Base-by-base conservation (phyloP, 2,329 filamentous ascomycete genomes). In the Fusarium camptoceras region DNA sequence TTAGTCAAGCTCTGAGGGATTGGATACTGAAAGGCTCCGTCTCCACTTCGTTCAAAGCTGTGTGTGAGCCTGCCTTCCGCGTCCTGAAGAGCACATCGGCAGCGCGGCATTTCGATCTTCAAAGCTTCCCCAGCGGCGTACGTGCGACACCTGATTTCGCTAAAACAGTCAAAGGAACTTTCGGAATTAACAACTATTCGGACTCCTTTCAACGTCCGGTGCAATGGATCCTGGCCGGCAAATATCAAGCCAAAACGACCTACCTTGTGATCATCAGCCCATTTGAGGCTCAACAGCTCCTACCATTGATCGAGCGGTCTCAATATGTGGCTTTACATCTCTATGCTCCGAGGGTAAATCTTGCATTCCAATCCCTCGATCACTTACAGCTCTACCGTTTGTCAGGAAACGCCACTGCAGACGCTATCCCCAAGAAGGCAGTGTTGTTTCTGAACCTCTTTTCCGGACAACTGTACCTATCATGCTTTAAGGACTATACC, bases 381-480 rank as follows among this genome's bases (percentile, higher is more conserved):
- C 27, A 58, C 5, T 10, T 78, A 8, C 41, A 56, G 0, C 59
- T 78, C 0, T 77, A 74, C 53, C 55, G 46, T 0, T n/a, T 77
- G 1, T 67, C 73, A 1, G 28, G 44, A 14, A 42, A 39, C 3
- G 3, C 24, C 4, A 10, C 2, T 4, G 5, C 11, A 0, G 34
- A 56, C 3, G 16, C 12, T 0, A 16, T 50, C 64, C 78, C 6
- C 68, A 78, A 8, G 42, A 57, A 41, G 74, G 79, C 86, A 0
- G 75, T 79, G 0, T 77, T 81, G 1, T 81, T 87, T 59, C 81
- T 93, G 0, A 90, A 91, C 44, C 78, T 93, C 0, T 93, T 94
- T 57, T 82, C 91, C 0, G 91, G 91, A 0, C 89, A 91, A 57
- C 81, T 93, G 0, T 93, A 93, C 69, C 80, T 93, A 12, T 76